These are phyloP conservation scores for Aspergillus panamensis DNA, from an alignment of 495 filamentous ascomycete species.

Conservation along the genomic window DNA sequence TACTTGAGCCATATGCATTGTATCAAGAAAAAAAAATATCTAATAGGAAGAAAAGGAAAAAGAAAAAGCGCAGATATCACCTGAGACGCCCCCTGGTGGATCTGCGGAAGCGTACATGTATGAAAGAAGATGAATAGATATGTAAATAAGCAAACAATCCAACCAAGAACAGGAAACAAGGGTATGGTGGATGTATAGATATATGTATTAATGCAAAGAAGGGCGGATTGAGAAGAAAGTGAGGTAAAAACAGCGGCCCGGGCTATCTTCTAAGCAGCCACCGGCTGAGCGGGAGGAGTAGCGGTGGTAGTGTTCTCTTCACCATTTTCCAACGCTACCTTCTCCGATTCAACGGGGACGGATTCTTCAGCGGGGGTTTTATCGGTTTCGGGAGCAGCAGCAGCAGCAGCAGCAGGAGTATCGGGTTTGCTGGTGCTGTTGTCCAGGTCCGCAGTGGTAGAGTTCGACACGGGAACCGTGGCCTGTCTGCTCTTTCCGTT, in stretches of 20 bases:
- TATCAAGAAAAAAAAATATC: too few relatives aligned
- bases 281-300: neutral
- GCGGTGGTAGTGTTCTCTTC: neutral
- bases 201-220: neutral
- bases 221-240: neutral
- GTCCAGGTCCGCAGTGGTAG: neutral
- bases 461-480: constrained; percentile 27
- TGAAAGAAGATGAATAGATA: neutral
- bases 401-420: neutral
- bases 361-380: neutral
- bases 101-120: neutral
- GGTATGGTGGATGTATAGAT: neutral
- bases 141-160: neutral
- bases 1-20: too few relatives aligned
- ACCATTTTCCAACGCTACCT: neutral
- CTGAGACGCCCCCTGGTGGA: neutral
- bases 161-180: neutral
- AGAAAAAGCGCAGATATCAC: neutral
- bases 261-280: neutral
- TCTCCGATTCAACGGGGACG: neutral
- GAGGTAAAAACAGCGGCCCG: neutral
- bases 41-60: neutral
- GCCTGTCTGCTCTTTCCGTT: constrained; percentile 38
- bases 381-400: neutral
- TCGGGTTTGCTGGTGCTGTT: neutral